Evolutionary conservation across 83 land plant genomes (phyloP).

Genomic region (Picea abies): DNA sequence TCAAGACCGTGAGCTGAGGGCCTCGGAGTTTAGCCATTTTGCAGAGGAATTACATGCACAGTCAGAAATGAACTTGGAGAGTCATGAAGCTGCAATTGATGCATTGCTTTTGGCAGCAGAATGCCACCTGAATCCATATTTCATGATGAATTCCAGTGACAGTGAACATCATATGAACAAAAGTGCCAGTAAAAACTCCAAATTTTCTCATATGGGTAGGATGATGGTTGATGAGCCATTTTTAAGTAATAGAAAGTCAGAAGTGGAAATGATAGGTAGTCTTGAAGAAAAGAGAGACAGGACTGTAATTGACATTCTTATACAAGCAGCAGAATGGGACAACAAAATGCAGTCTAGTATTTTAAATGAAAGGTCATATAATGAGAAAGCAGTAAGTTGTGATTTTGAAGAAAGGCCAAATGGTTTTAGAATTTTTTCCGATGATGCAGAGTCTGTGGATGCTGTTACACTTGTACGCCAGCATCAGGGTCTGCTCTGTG

Average conservation of each 20-base stretch:
- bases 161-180: conserved; percentile 25
- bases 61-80: conserved; percentile 42
- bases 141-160: conserved; percentile 43
- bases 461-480: conserved; percentile 84
- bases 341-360: conserved; percentile 26
- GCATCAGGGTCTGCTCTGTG: conserved; percentile 71
- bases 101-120: conserved; percentile 89
- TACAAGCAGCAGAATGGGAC: conserved; percentile 81
- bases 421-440: conserved; percentile 22
- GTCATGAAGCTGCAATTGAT: conserved; percentile 85
- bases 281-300: conserved; percentile 86
- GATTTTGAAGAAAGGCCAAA: conserved; percentile 18
- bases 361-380: conserved; percentile 8
- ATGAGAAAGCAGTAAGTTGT: conserved; percentile 25
- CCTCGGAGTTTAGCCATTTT: conserved; percentile 81
- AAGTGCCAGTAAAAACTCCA: background rate
- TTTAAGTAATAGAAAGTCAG: background rate
- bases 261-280: conserved; percentile 36
- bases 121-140: conserved; percentile 84
- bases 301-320: conserved; percentile 71
- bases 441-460: conserved; percentile 54
- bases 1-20: conserved; percentile 67
- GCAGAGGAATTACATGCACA: conserved; percentile 75
- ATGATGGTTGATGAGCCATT: background rate
- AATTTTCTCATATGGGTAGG: background rate